A percentile compares a stretch with the other conserved stretches of the same genome.
These are phyloP conservation scores for Fusarium newnesense DNA, from an alignment of 2,329 filamentous ascomycete species.

Conservation along the genomic window DNA sequence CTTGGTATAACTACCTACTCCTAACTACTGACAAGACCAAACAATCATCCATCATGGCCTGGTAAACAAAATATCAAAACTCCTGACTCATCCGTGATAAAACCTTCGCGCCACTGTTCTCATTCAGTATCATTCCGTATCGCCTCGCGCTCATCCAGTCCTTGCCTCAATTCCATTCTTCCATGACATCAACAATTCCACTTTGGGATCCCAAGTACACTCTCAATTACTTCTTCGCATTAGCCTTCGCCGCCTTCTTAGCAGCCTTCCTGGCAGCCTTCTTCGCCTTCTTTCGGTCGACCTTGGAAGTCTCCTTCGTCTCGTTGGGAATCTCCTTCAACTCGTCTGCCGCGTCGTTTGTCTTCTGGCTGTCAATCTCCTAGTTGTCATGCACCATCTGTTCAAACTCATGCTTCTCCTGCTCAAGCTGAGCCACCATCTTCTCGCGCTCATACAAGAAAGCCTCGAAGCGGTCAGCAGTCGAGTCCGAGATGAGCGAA, in stretches of 20 bases:
- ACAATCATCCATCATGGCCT: too few species aligned
- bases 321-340: neutral
- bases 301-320: fast-evolving
- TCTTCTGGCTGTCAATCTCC: neutral
- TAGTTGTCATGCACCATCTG: neutral
- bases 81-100: neutral
- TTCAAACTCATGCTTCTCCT: neutral
- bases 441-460: neutral
- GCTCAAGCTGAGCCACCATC: neutral
- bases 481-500: neutral
- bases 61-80: neutral
- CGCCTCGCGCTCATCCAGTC: neutral
- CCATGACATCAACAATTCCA: fast-evolving
- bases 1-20: neutral
- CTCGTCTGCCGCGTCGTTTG: neutral
- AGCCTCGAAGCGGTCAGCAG: neutral
- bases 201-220: fast-evolving
- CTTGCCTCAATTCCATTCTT: too few species aligned
- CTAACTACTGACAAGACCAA: neutral
- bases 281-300: neutral
- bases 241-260: neutral
- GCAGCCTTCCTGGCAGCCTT: neutral
- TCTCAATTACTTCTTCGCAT: neutral
- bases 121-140: neutral
- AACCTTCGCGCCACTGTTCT: fast-evolving